Conservation (phyloP, 352 stramenopile species). For the Thraustotheca clavata region DNA sequence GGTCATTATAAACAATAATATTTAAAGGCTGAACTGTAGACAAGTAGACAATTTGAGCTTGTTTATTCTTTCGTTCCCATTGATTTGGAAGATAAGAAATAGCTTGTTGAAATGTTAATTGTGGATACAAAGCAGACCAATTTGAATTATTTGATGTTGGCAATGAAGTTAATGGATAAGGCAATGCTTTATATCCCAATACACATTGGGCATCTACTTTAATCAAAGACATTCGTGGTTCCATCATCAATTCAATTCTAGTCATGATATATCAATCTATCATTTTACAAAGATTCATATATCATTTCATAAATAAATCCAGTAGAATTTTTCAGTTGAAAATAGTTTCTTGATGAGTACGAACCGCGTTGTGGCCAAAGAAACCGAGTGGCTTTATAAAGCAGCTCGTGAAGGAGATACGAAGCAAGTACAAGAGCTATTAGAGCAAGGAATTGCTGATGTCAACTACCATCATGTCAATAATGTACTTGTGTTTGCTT, state of each 20-base stretch:
- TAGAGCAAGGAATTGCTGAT: conserved; percentile 37
- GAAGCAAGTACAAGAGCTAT: conserved; percentile 34
- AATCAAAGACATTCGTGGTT: neutral
- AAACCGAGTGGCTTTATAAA: conserved; percentile 50
- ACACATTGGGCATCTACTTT: neutral
- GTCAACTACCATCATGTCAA: conserved; percentile 53
- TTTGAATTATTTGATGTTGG: conserved; percentile 1
- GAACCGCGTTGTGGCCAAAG: conserved; percentile 46
- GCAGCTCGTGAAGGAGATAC: conserved; percentile 47
- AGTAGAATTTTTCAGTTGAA: neutral
- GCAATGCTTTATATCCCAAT: neutral
- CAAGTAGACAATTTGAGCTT: conserved; percentile 20
- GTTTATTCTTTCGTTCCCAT: conserved; percentile 22
- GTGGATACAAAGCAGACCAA: conserved; percentile 27
- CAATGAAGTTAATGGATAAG: neutral
- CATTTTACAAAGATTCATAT: neutral
- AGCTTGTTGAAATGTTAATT: conserved; percentile 25
- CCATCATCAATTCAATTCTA: neutral
- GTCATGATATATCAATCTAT: neutral
- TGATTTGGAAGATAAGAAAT: conserved; percentile 27
- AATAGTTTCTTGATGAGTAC: no score
- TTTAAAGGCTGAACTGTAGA: neutral
- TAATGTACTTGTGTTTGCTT: neutral
- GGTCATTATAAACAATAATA: conserved; percentile 3
- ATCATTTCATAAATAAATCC: neutral